phyloP scores from a whole-genome alignment of 345 rosid genomes.

The Arabidopsis arenosa region DNA sequence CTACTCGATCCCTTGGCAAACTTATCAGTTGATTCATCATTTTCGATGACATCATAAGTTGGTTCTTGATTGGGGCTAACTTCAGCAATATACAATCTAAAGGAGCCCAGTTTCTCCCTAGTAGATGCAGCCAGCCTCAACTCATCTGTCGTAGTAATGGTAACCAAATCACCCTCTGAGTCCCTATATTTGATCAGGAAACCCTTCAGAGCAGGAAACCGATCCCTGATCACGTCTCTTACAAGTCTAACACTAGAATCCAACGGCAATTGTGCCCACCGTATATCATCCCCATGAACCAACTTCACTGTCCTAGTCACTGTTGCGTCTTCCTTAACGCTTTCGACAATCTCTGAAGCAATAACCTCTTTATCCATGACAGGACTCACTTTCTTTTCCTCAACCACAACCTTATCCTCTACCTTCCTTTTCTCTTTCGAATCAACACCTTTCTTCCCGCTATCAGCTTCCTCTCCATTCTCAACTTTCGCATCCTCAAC shows the following conservation, averaged over 20 bases:
- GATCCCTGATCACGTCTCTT: slow-evolving; percentile 72
- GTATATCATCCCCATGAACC: slow-evolving; percentile 89
- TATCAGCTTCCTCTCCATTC: slow-evolving; percentile 29
- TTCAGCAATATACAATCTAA: slow-evolving; percentile 75
- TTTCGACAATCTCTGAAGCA: slow-evolving; percentile 43
- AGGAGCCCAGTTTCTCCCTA: slow-evolving; percentile 56
- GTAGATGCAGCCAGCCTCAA: slow-evolving; percentile 66
- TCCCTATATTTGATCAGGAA: slow-evolving; percentile 84
- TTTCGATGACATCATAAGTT: slow-evolving; percentile 57
- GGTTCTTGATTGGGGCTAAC: slow-evolving; percentile 84
- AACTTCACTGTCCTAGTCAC: slow-evolving; percentile 79
- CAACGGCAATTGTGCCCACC: slow-evolving; percentile 83
- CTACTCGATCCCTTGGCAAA: slow-evolving; percentile 42
- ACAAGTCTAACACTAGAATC: slow-evolving; percentile 69
- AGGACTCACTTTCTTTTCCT: slow-evolving; percentile 45
- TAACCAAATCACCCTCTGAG: slow-evolving; percentile 87
- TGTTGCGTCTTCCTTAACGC: slow-evolving; percentile 42
- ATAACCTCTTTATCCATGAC: slow-evolving; percentile 58
- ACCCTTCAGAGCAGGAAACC: slow-evolving; percentile 78
- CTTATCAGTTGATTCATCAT: slow-evolving; percentile 44
- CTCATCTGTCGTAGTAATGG: slow-evolving; percentile 84
- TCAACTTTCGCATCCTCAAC: slow-evolving; percentile 46
- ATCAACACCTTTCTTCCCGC: slow-evolving; percentile 25
- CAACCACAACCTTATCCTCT: slow-evolving; percentile 59
- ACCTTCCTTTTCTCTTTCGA: slow-evolving; percentile 46